These are phyloP conservation scores for Suillus tomentosus DNA, from an alignment of 768 basidiomycete species.

Conservation along the genomic window DNA sequence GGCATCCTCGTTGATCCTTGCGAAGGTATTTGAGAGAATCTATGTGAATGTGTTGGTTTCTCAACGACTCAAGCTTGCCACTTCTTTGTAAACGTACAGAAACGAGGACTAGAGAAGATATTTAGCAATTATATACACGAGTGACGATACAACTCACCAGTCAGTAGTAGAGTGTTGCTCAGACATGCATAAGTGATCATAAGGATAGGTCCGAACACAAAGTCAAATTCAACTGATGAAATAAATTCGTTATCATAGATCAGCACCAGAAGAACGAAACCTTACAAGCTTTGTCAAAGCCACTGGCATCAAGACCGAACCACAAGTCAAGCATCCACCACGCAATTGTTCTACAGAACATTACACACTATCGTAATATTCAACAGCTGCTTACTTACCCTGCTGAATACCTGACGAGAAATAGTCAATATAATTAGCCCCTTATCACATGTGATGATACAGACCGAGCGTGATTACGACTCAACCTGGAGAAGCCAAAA, in stretches of 20 bases:
- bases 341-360: conserved; percentile 57
- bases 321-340: conserved; percentile 96
- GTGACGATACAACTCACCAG: conserved; percentile 51
- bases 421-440: neutral
- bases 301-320: conserved; percentile 94
- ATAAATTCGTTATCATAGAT: conserved; percentile 11
- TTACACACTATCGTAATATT: neutral
- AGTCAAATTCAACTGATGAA: conserved; percentile 71
- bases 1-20: conserved; percentile 91
- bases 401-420: conserved; percentile 30
- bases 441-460: conserved; percentile 20
- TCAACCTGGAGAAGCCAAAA: conserved; percentile 45
- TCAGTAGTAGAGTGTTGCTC: conserved; percentile 90
- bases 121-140: conserved; percentile 9
- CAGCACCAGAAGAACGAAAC: conserved; percentile 18
- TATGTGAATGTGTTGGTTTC: conserved; percentile 34
- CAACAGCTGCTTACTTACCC: conserved; percentile 33
- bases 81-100: conserved; percentile 51
- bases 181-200: conserved; percentile 91
- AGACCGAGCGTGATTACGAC: conserved; percentile 60
- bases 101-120: conserved; percentile 59
- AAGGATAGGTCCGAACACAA: conserved; percentile 85
- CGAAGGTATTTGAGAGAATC: conserved; percentile 96
- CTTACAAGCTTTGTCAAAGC: conserved; percentile 82
- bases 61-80: conserved; percentile 15